Base-by-base conservation (phyloP, 495 filamentous ascomycete species). In the Cercophora scortea region DNA sequence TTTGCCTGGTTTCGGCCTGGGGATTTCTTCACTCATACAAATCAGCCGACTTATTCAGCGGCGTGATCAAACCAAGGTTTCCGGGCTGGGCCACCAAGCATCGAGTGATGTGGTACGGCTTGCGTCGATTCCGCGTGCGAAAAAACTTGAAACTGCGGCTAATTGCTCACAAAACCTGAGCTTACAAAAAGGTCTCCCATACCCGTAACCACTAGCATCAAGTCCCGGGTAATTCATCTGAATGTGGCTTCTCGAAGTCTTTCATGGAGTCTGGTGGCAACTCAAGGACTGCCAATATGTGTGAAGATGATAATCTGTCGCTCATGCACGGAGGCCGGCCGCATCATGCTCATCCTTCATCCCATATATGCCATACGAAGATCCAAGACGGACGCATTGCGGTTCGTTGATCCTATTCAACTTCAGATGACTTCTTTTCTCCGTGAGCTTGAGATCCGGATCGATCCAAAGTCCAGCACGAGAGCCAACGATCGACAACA, bases 81-180 rank as follows among this genome's bases (percentile, higher is more conserved):
- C 56, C 59, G 52, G 57, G 52, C 45, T 60, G 50, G 45, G 47
- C 11, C 32, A 55, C 19, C 53, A 64, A 62, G 55, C 60, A 59
- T 59, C 61, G 57, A 61, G 51, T 53, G 50, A 52, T 47, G 42
- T 51, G 52, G 45, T 57, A 52, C 53, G 52, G 55, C 9, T 45
- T 56, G 57, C 52, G 51, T 60, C 57, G 50, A 43, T 38, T 47
- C 54, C 39, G 49, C 49, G 55, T 56, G 48, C 51, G 46, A 51
- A 40, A 62, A 51, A 40, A 62, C 54, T 41, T 67, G 63, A 68
- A 66, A 66, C 65, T 56, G 61, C 62, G 65, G 65, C 65, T 68
- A 68, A 65, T 66, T 58, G 48, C 50, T 33, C 59, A 51, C 60
- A 55, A 61, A 59, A 64, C 57, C 55, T 51, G 61, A 59, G 45